These are phyloP conservation scores for Cornus suecica DNA, from an alignment of 148 eudicot genomes.

Conservation along the genomic window DNA sequence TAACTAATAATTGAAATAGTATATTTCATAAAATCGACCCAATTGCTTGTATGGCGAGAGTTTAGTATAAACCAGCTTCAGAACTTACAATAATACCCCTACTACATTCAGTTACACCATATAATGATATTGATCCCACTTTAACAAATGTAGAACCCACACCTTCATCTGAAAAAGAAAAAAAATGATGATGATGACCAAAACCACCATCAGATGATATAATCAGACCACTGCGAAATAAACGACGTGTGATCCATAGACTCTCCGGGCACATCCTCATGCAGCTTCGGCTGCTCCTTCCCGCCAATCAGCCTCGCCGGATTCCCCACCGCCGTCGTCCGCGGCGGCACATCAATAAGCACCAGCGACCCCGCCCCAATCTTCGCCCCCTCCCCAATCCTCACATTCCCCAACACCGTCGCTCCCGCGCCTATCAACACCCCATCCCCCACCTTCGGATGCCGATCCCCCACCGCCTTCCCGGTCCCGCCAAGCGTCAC, in stretches of 20 bases:
- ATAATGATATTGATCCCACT: too few relatives aligned
- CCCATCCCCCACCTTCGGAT: slow-evolving; percentile 54
- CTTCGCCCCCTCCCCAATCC: slow-evolving; percentile 49
- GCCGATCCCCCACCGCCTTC: slow-evolving; percentile 40
- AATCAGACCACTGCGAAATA: slow-evolving; percentile 30
- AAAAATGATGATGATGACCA: too few relatives aligned
- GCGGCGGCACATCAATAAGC: slow-evolving; percentile 46
- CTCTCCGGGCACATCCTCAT: slow-evolving; percentile 47
- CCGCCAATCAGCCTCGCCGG: slow-evolving; percentile 50
- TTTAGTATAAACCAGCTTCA: too few relatives aligned
- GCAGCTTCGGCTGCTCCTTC: slow-evolving; percentile 36
- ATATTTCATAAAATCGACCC: too few relatives aligned
- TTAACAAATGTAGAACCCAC: too few relatives aligned
- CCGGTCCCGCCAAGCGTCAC: slow-evolving; percentile 55
- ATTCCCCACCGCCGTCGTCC: slow-evolving; percentile 55
- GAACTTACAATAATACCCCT: too few relatives aligned
- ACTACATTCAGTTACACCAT: too few relatives aligned
- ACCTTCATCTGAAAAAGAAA: too few relatives aligned
- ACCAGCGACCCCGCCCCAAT: slow-evolving; percentile 51
- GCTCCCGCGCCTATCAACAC: slow-evolving; percentile 48
- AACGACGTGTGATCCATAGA: slow-evolving; percentile 56
- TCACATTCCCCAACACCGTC: slow-evolving; percentile 39
- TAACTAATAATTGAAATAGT: too few relatives aligned
- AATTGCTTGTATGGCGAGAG: too few relatives aligned
- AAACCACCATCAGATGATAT: slow-evolving; percentile 14